phyloP scores from a whole-genome alignment of 1,284 basidiomycete species.

The Exobasidium cylindrosporum region DNA sequence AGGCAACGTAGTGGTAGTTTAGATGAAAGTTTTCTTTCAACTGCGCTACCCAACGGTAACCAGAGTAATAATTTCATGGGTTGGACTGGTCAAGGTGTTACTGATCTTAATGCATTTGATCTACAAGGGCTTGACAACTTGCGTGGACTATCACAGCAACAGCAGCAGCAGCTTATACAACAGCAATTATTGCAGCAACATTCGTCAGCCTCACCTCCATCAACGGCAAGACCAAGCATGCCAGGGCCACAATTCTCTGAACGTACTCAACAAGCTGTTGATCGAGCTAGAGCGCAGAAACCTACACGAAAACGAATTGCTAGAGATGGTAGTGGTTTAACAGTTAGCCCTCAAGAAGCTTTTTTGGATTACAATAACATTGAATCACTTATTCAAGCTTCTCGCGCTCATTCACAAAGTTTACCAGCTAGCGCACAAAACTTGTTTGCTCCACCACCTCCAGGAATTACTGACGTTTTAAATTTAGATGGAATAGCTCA shows the following conservation, averaged over 20 bases:
- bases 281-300: constrained; percentile 17
- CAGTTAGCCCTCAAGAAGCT: constrained; percentile 43
- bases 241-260: not conserved
- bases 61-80: not conserved
- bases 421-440: constrained; percentile 7
- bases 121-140: constrained; percentile 3
- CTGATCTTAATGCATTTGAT: constrained; percentile 18
- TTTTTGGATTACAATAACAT: constrained; percentile 41
- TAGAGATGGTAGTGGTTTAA: constrained; percentile 41
- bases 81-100: not conserved
- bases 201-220: constrained; percentile 10
- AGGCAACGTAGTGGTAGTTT: constrained; percentile 32
- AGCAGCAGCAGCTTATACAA: constrained; percentile 11
- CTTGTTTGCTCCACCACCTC: constrained; percentile 29
- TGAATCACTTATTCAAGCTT: constrained; percentile 30
- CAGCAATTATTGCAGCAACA: constrained; percentile 8
- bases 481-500: too few relatives aligned
- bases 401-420: constrained; percentile 5
- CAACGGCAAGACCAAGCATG: not conserved
- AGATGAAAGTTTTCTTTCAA: constrained; percentile 22
- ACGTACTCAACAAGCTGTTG: constrained; percentile 19
- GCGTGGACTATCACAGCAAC: constrained; percentile 12
- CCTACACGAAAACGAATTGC: constrained; percentile 24
- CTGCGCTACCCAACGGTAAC: not conserved
- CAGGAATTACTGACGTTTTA: constrained; percentile 4